phyloP scores from a whole-genome alignment of 2,329 filamentous ascomycete species.

The Didymella exigua region DNA sequence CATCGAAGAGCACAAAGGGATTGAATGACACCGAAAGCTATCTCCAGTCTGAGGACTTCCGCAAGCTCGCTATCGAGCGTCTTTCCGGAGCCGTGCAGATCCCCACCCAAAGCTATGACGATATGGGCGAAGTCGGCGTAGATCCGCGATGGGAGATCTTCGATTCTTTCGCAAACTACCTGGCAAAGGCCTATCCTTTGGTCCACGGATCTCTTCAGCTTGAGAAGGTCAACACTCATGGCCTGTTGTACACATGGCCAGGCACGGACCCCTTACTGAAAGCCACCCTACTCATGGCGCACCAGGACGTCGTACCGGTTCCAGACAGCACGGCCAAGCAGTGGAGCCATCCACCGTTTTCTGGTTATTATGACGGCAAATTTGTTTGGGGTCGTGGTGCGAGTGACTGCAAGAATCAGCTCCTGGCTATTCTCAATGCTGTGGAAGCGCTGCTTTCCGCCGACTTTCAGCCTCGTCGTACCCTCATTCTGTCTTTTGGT shows the following conservation, averaged over 20 bases:
- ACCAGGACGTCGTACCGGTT: slow-evolving; percentile 69
- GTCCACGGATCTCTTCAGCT: slow-evolving; percentile 54
- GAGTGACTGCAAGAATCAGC: slow-evolving; percentile 65
- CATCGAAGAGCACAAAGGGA: slow-evolving; percentile 29
- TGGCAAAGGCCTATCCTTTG: slow-evolving; percentile 37
- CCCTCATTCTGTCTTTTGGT: slow-evolving; percentile 64
- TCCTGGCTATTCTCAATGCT: slow-evolving; percentile 61
- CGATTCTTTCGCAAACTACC: slow-evolving; percentile 56
- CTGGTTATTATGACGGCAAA: slow-evolving; percentile 61
- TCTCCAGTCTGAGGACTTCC: slow-evolving; percentile 36
- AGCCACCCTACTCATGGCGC: slow-evolving; percentile 65
- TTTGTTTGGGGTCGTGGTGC: slow-evolving; percentile 67
- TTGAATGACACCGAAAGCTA: slow-evolving; percentile 38
- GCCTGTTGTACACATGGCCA: slow-evolving; percentile 63
- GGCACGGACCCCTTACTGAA: slow-evolving; percentile 58
- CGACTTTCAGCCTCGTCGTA: slow-evolving; percentile 60
- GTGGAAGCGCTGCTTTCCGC: slow-evolving; percentile 61
- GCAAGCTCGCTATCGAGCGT: slow-evolving; percentile 39
- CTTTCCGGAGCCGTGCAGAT: slow-evolving; percentile 59
- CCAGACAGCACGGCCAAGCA: slow-evolving; percentile 54
- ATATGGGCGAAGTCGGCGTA: slow-evolving; percentile 59
- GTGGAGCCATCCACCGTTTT: slow-evolving; percentile 67
- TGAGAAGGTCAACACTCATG: slow-evolving; percentile 65
- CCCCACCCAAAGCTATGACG: slow-evolving; percentile 62
- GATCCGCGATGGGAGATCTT: slow-evolving; percentile 67